These are phyloP conservation scores for Trichosporon sp. DNA, from an alignment of 1,284 basidiomycete species.

Conservation along the genomic window DNA sequence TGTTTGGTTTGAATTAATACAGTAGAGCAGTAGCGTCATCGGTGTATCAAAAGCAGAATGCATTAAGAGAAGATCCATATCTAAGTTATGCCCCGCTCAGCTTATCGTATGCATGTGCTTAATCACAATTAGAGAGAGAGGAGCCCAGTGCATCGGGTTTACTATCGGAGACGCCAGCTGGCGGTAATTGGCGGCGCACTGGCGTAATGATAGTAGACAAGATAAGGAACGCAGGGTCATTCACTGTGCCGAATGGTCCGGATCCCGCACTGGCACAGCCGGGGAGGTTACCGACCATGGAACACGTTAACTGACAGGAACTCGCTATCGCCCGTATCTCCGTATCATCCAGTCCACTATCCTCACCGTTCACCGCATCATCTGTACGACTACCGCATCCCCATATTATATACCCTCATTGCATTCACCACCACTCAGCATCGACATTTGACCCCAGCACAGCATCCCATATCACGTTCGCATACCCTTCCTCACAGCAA, in stretches of 20 bases:
- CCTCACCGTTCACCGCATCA: background rate
- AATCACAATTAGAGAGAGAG: background rate
- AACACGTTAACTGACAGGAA: background rate
- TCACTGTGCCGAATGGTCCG: background rate
- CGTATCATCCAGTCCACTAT: background rate
- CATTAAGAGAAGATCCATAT: background rate
- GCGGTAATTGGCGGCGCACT: background rate
- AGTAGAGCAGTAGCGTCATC: background rate
- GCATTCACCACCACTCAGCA: background rate
- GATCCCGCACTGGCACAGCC: background rate
- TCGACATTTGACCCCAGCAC: background rate
- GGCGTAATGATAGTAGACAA: background rate
- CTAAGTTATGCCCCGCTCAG: background rate
- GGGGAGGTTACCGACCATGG: background rate
- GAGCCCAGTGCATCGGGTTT: background rate
- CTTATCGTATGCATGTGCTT: background rate
- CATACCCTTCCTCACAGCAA: background rate
- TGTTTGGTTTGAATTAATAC: constrained; percentile 6
- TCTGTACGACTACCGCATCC: background rate
- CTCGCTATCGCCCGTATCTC: background rate
- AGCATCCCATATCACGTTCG: background rate
- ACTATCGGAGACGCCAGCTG: background rate
- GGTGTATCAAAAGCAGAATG: constrained; percentile 9
- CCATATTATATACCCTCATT: background rate
- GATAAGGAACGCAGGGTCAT: constrained; percentile 9